Percentiles rank a stretch among this genome's conserved stretches.
Conservation (phyloP, 2,329 filamentous ascomycete species). For the Neonectria neomacrospora region DNA sequence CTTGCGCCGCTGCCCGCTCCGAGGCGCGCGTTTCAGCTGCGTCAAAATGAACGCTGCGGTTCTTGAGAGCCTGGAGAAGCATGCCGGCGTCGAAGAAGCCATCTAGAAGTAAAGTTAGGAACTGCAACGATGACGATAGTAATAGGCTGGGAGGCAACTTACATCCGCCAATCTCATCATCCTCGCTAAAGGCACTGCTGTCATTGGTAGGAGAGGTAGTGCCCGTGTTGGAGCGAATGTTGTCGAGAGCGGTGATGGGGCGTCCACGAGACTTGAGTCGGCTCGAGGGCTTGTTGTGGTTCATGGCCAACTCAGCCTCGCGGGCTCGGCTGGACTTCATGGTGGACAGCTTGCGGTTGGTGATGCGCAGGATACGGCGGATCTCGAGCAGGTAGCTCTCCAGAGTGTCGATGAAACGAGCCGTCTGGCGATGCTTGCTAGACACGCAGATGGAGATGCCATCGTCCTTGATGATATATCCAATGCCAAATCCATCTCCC, state of each 20-base stretch:
- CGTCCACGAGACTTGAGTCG: constrained; percentile 78
- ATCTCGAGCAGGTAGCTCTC: constrained; percentile 94
- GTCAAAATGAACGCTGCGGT: constrained; percentile 67
- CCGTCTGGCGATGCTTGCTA: constrained; percentile 93
- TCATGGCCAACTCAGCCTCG: constrained; percentile 59
- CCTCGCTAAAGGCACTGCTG: constrained; percentile 78
- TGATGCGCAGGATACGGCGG: constrained; percentile 81
- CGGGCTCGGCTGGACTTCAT: constrained; percentile 62
- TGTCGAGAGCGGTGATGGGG: constrained; percentile 71
- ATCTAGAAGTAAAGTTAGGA: constrained; percentile 67
- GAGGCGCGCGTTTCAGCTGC: constrained; percentile 63
- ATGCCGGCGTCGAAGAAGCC: constrained; percentile 98
- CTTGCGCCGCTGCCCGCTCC: constrained; percentile 69
- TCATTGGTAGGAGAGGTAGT: constrained; percentile 74
- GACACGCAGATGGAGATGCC: constrained; percentile 90
- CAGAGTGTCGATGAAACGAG: constrained; percentile 87
- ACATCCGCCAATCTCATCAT: constrained; percentile 94
- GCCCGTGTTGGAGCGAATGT: constrained; percentile 55
- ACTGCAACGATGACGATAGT: neutral
- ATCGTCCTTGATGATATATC: constrained; percentile 91
- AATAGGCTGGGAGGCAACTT: constrained; percentile 59
- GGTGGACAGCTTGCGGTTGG: constrained; percentile 58
- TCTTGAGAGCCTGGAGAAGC: constrained; percentile 88
- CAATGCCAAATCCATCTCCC: constrained; percentile 94
- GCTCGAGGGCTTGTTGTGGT: constrained; percentile 50